These are phyloP conservation scores for Poronia punctata DNA, from an alignment of 495 filamentous ascomycete species.

Conservation along the genomic window DNA sequence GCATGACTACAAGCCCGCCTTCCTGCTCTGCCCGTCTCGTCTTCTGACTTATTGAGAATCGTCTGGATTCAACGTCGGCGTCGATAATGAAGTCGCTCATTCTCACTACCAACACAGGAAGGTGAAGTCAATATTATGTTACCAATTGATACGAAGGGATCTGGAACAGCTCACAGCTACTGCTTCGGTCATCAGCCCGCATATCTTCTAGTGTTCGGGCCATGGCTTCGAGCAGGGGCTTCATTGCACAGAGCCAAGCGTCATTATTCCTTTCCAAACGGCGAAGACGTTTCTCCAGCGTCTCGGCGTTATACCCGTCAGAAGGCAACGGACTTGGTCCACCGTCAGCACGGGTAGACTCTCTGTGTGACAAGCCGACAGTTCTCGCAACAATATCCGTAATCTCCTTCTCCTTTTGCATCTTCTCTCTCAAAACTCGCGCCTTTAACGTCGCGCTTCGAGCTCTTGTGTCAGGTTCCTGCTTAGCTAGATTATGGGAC, in stretches of 20 bases:
- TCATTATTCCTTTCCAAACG: conserved; percentile 18
- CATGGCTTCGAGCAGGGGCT: conserved; percentile 14
- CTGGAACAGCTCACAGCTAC: conserved; percentile 12
- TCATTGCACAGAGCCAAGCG: conserved; percentile 16
- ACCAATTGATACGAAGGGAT: too few relatives aligned
- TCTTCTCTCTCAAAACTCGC: conserved; percentile 16
- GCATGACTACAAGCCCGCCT: too few relatives aligned
- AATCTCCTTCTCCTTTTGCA: conserved; percentile 20
- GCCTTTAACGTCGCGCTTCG: conserved; percentile 8
- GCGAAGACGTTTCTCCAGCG: conserved; percentile 15
- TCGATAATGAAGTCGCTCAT: conserved; percentile 13
- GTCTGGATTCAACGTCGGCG: conserved; percentile 5
- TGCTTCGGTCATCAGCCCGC: conserved; percentile 10
- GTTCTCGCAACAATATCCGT: conserved; percentile 14
- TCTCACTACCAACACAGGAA: not conserved
- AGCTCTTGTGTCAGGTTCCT: not conserved
- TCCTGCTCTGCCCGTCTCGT: too few relatives aligned
- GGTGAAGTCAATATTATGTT: too few relatives aligned
- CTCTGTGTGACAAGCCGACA: conserved; percentile 3
- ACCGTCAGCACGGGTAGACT: not conserved
- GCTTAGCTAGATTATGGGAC: not conserved
- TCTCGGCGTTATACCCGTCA: conserved; percentile 7
- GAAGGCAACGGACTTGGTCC: not conserved
- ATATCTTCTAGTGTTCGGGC: conserved; percentile 17
- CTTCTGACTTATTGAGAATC: too few relatives aligned